Base-by-base conservation (phyloP, 1,284 basidiomycete species). In the Leccinum pachyderme region DNA sequence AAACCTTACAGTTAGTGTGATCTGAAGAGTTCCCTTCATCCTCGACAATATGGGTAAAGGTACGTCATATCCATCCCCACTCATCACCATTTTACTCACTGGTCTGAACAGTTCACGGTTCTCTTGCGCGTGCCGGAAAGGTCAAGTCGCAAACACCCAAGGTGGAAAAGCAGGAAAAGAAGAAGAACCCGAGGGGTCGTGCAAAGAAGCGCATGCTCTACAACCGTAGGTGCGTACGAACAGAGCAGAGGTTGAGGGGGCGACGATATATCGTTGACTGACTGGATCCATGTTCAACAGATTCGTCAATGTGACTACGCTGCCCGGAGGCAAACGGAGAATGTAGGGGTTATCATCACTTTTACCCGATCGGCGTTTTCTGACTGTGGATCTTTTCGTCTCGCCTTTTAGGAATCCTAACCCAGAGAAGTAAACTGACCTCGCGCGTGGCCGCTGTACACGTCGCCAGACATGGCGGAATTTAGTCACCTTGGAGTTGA, bases 101-200 rank as follows among this genome's bases (percentile, higher is more conserved):
- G n/a, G 25, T 31, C 32, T 28, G 44, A 25, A 44, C 25, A 91
- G 96, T 98, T 81, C 95, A 98, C 91, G 95, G 96, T 78, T 98
- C 95, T 75, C 94, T 98, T 81, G 95, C 95, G 78, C 95, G 96
- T 87, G 95, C 95, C 77, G 95, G 95, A 79, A 98, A 98, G 88
- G 95, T 98, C 86, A 97, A 93, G 82, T 93, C 91, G 69, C 94
- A 97, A 80, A 90, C 87, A 72, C 95, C 95, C 70, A 96, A 96
- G 80, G 95, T 96, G 74, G 95, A 96, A 73, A 87, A 90, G 77
- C 93, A 96, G 81, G 95, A 97, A 82, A 97, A 96, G 89, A 94
- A 95, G 86, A 96, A 96, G 88, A 82, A 79, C 45, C 92, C 93
- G 61, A 95, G 91, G 81, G 95, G 95, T 67, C 92, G 95, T 73